Evolutionary conservation across 331 rosid species (phyloP), one percentile per base, ranked within the genome.

Genomic region (Acacia concinna): DNA sequence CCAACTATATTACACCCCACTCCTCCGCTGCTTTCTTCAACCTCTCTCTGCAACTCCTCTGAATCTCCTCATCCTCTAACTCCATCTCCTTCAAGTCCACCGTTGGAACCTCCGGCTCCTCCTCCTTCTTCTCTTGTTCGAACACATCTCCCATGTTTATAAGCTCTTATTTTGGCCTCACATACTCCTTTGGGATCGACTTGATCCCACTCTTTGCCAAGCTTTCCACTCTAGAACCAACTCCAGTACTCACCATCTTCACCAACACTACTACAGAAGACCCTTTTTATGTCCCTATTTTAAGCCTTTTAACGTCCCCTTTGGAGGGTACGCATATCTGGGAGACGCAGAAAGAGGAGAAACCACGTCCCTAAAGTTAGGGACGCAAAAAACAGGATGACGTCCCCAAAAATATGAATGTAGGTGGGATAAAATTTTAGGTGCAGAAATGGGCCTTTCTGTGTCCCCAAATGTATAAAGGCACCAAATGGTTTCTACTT

Each of bases 1-100:
- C 90, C 5, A 93, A 62, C 44, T 88, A 76, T 97, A 93, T 90
- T 43, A 91, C 98, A 6, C 97, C 98, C 98, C 98, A 93, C 1
- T 89, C 95, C 38, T 51, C 8, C 5, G 97, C 98, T 0, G 93
- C 98, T 62, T 81, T 88, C 85, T 80, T 87, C 35, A 93, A 59
- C 59, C 78, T 81, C 78, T 85, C 89, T 3, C 85, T 28, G 65
- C 98, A 91, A 46, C 77, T 84, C 0, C 38, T 71, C 44, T 91
- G 28, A 46, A 84, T 88, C 0, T 15, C 46, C 68, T 78, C 81
- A 23, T 91, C 89, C 0, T 79, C 71, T 0, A 88, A 91, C 1
- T 90, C 85, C 14, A 93, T 85, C 46, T 86, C 87, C 59, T 59
- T 87, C 74, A 93, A 46, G 57, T 93, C 98, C n/a, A 93, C 91